Percentiles rank a stretch among this genome's conserved stretches.
Evolutionary conservation across 768 basidiomycete genomes (phyloP).

Genomic region (Suillus occidentalis): DNA sequence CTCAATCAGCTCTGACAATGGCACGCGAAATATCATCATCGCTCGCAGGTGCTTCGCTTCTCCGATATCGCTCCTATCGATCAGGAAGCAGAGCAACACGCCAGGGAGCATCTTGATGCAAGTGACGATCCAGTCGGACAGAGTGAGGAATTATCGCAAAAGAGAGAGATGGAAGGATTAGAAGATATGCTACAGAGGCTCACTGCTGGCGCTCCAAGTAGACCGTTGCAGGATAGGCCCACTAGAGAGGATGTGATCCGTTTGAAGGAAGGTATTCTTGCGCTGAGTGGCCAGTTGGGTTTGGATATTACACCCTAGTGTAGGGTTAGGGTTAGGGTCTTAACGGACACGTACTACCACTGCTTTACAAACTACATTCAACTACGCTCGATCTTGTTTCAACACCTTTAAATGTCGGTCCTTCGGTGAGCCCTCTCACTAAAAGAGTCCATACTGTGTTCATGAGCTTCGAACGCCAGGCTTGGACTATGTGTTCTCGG

Average conservation of each 20-base stretch:
- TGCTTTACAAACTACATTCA: constrained; percentile 1
- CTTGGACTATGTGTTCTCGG: constrained; percentile 78
- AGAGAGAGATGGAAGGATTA: constrained; percentile 50
- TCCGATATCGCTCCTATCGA: constrained; percentile 76
- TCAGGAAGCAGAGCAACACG: constrained; percentile 76
- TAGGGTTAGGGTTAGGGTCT: constrained; percentile 21
- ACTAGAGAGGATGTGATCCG: constrained; percentile 42
- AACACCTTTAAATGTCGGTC: constrained; percentile 21
- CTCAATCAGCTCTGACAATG: constrained; percentile 35
- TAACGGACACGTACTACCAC: constrained; percentile 26
- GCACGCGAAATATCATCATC: constrained; percentile 51
- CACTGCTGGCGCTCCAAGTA: constrained; percentile 27
- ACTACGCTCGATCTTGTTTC: constrained; percentile 2
- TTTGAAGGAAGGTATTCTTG: constrained; percentile 38
- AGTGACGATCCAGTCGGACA: constrained; percentile 31
- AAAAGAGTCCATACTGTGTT: neutral
- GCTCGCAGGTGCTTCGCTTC: constrained; percentile 63
- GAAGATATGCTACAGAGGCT: constrained; percentile 57
- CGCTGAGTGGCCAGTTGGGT: constrained; percentile 32
- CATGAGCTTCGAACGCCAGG: constrained; percentile 33
- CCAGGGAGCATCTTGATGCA: constrained; percentile 56
- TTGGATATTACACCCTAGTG: constrained; percentile 9
- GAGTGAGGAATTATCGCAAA: constrained; percentile 45
- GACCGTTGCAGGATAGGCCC: constrained; percentile 23
- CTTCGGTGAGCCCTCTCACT: constrained; percentile 21